phyloP scores from a whole-genome alignment of 2,329 filamentous ascomycete species.

The Phyllosticta paracitricarpa region DNA sequence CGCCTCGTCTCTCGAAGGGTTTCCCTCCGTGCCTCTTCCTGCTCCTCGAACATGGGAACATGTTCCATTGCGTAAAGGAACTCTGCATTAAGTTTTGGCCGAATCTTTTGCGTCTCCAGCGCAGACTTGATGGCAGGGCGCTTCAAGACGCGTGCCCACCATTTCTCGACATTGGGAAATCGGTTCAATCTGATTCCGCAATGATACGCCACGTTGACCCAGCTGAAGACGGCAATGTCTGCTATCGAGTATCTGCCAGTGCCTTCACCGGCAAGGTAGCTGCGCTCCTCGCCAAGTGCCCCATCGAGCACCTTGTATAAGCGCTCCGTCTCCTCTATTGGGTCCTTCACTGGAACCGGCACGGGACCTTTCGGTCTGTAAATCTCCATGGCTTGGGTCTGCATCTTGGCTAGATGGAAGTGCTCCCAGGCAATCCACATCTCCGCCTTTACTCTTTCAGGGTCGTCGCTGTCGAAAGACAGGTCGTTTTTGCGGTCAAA shows the following conservation, averaged over 20 bases:
- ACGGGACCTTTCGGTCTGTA: slow-evolving; percentile 32
- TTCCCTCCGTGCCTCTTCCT: slow-evolving; percentile 30
- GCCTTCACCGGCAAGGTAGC: slow-evolving; percentile 37
- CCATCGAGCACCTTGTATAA: slow-evolving; percentile 35
- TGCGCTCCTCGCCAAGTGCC: slow-evolving; percentile 26
- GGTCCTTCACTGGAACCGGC: slow-evolving; percentile 34
- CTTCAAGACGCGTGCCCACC: slow-evolving; percentile 33
- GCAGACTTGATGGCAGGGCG: slow-evolving; percentile 35
- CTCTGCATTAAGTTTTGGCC: slow-evolving; percentile 27
- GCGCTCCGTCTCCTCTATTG: slow-evolving; percentile 38
- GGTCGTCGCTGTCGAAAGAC: background rate
- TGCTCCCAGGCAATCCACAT: background rate
- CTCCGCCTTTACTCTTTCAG: background rate
- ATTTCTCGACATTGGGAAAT: slow-evolving; percentile 35
- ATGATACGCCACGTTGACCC: slow-evolving; percentile 33
- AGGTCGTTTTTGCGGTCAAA: slow-evolving; percentile 9
- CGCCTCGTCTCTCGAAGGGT: slow-evolving; percentile 20
- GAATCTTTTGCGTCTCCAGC: slow-evolving; percentile 28
- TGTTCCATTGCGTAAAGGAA: slow-evolving; percentile 32
- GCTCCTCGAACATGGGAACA: slow-evolving; percentile 39
- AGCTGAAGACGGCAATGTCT: slow-evolving; percentile 37
- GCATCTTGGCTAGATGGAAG: slow-evolving; percentile 27
- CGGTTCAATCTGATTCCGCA: slow-evolving; percentile 31
- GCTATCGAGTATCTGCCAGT: slow-evolving; percentile 36
- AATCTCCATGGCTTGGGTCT: slow-evolving; percentile 30